phyloP scores from a whole-genome alignment of 345 rosid genomes.

The Geranium rotundifolium region DNA sequence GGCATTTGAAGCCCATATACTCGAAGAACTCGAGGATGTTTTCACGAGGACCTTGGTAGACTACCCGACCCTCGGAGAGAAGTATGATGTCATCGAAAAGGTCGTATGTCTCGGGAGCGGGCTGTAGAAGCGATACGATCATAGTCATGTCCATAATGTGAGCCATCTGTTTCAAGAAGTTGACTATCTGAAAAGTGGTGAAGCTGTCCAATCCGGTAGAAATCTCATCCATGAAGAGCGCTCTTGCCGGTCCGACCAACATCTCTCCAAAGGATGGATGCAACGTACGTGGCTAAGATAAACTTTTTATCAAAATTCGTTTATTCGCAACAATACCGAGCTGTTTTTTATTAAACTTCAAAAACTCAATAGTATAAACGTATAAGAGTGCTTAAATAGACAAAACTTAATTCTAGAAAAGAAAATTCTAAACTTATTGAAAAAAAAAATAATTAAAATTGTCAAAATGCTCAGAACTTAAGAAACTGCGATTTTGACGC shows the following conservation, averaged over 20 bases:
- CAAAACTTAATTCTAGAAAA: too few relatives aligned
- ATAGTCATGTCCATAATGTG: constrained; percentile 39
- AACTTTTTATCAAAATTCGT: too few relatives aligned
- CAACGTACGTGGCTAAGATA: too few relatives aligned
- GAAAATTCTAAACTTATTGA: too few relatives aligned
- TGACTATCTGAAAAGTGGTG: constrained; percentile 46
- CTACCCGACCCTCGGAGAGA: constrained; percentile 35
- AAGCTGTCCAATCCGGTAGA: constrained; percentile 90
- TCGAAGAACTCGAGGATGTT: constrained; percentile 31
- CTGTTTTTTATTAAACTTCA: too few relatives aligned
- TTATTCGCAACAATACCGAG: too few relatives aligned
- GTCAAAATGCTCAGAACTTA: too few relatives aligned
- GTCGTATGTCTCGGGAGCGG: constrained; percentile 40
- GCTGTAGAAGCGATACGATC: constrained; percentile 36
- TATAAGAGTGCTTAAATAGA: too few relatives aligned
- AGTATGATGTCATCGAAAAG: constrained; percentile 36
- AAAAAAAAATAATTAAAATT: too few relatives aligned
- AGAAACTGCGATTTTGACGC: too few relatives aligned
- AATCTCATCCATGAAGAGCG: constrained; percentile 84
- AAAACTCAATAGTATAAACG: too few relatives aligned
- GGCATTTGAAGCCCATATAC: constrained; percentile 35
- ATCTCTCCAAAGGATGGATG: constrained; percentile 98
- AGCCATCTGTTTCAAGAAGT: constrained; percentile 35
- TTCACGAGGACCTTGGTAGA: constrained; percentile 38
- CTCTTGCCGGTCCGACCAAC: constrained; percentile 90